phyloP scores from a whole-genome alignment of 371 early-diverging fungal species.

The Paraphysoderma sedebokerense region DNA sequence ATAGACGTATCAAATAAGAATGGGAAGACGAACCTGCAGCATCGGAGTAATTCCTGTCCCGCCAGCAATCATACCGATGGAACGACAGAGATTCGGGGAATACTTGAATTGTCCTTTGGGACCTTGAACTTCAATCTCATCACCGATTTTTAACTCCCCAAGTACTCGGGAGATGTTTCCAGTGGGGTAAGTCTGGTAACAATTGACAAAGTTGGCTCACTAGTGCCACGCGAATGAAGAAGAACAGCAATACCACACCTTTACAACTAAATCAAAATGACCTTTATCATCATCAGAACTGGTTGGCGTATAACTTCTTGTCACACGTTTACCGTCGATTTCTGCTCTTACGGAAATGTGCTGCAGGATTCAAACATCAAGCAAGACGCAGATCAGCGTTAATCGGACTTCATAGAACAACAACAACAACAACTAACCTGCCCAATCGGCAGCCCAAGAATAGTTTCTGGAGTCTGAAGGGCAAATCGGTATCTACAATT shows the following conservation, averaged over 20 bases:
- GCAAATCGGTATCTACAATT: conserved; percentile 69
- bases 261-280: conserved; percentile 78
- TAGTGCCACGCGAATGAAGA: not conserved
- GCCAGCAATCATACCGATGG: conserved; percentile 86
- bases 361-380: conserved; percentile 6
- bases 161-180: conserved; percentile 73
- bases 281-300: conserved; percentile 66
- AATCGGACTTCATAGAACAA: not conserved
- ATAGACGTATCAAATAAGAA: too few relatives aligned
- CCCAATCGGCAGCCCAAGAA: conserved; percentile 78
- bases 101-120: conserved; percentile 86
- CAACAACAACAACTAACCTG: conserved; percentile 33
- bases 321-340: conserved; percentile 67
- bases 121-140: conserved; percentile 62
- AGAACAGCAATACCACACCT: too few relatives aligned
- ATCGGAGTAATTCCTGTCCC: conserved; percentile 91
- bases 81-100: conserved; percentile 56
- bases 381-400: not conserved
- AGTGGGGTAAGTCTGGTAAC: conserved; percentile 50
- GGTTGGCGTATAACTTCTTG: conserved; percentile 87
- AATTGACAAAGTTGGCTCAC: not conserved
- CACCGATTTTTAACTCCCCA: conserved; percentile 54
- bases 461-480: conserved; percentile 41
- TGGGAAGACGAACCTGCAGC: conserved; percentile 41
- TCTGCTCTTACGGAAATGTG: conserved; percentile 77